Base-by-base conservation (phyloP, 2,329 filamentous ascomycete genomes). In the Chaetomium olivaceum region DNA sequence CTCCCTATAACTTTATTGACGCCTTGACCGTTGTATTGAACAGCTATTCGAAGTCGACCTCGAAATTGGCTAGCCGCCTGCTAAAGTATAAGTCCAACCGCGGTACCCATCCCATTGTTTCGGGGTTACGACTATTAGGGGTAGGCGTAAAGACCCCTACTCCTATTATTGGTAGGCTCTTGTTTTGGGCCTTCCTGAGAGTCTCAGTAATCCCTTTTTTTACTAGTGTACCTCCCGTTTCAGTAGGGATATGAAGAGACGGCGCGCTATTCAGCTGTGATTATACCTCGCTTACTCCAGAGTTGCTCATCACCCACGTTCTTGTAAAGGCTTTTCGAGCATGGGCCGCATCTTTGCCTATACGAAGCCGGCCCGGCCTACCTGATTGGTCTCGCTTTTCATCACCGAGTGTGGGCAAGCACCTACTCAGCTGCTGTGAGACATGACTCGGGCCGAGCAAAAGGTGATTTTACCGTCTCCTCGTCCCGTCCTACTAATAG, bases 51-150 rank as follows among this genome's bases (percentile, higher is more conserved):
- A 5, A 66, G 43, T 31, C 64, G 21, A 21, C 36, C 21, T 64
- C 58, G 11, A 67, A 67, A 27, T 58, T 33, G 11, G 52, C 58
- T 11, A 64, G 25, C 21, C 43, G 36, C 21, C 61, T 67, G 36
- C 64, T 64, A 4, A 64, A 33, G 23, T 67, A 64, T 4, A 67
- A 23, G 46, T 67, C 52, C 16, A 64, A 14, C 3, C 52, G 61
- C 16, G 25, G 58, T 1, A 62, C 61, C 33, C 14, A 64, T 12
- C 27, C 25, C 46, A 62, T 54, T 21, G 16, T 67, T 48, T 64
- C 55, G 5, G 62, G 31, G 27, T 57, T 58, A 6, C 52, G 19
- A 11, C 57, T n/a, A n/a, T n/a, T 54, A 3, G 23, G 61, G 2
- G 54, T 50, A 1, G 27, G 1, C 23, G 46, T 64, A 19, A 55